Evolutionary conservation across 306 rosid genomes (phyloP), one percentile per base, ranked within the genome.

Genomic region (Citrullus amarus): DNA sequence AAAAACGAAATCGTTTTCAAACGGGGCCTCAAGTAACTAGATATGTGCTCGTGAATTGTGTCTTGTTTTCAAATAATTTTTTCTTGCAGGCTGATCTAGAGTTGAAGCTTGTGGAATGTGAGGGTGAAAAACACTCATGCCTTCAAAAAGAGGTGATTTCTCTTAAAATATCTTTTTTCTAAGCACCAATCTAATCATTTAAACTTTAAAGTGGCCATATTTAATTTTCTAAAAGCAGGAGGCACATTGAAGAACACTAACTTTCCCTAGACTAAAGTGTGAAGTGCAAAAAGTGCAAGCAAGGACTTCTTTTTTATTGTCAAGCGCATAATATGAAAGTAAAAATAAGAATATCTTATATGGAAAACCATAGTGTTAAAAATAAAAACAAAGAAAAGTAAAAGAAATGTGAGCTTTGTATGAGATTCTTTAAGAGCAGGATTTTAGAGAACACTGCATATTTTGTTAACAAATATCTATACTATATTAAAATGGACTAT

Each of bases 11-110:
- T 48, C 54, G 16, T 48, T 48, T 9, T 48, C 17, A 48, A 46
- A 44, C 1, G 17, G 13, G 1, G 6, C 54, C 54, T 48, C 54
- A 48, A 48, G 54, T 15, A 54, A 22, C 51, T 55, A 25, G 53
- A 56, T 30, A 48, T 51, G 58, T 46, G 75, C 75, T 63, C 66
- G 79, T 72, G 79, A 70, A 57, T 80, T 57, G 16, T 67, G 41
- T 69, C 30, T 43, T 50, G 51, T 72, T 25, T 77, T 81, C 75
- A 38, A 25, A 67, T 67, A 67, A 55, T 20, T 78, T 38, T 80
- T 66, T 77, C 77, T 79, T 85, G 79, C 90, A 90, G 98, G 85
- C 80, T 57, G 81, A 78, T 78, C 83, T 86, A 80, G 92, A 86
- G 81, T 81, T 73, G 89, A 88, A 83, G 85, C 77, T 90, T 72